A percentile compares a stretch with the other conserved stretches of the same genome.
Conservation (phyloP, 1,284 basidiomycete genomes). For the Athelia sp. region DNA sequence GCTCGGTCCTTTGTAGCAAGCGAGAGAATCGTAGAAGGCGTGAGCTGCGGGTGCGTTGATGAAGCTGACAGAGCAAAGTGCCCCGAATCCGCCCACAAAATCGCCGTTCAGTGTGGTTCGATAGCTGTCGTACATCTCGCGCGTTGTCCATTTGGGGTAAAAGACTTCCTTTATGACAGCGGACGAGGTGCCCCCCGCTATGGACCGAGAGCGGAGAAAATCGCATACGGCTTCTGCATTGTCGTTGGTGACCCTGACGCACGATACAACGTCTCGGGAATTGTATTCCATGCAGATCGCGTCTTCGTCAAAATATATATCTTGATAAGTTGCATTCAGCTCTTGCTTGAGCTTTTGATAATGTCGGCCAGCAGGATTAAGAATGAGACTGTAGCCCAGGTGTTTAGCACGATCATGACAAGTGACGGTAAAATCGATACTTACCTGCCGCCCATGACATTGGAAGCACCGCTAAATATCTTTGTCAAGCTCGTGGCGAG, state of each 20-base stretch:
- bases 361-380: constrained; percentile 46
- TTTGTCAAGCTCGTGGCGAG: constrained; percentile 64
- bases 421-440: constrained; percentile 8
- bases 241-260: constrained; percentile 49
- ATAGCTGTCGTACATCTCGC: constrained; percentile 42
- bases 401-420: background rate
- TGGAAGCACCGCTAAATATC: constrained; percentile 61
- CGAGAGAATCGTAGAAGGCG: constrained; percentile 53
- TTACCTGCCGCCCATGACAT: constrained; percentile 66
- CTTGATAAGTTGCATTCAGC: constrained; percentile 44
- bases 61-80: constrained; percentile 57
- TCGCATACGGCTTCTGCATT: constrained; percentile 52
- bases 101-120: constrained; percentile 14
- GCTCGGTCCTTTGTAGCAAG: constrained; percentile 57
- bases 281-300: constrained; percentile 68
- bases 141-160: constrained; percentile 53
- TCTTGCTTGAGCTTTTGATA: constrained; percentile 36
- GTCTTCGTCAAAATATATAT: constrained; percentile 58
- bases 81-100: constrained; percentile 33
- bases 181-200: constrained; percentile 12
- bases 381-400: constrained; percentile 40
- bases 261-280: constrained; percentile 52
- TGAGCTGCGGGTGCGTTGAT: constrained; percentile 35
- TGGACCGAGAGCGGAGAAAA: constrained; percentile 36
- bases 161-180: constrained; percentile 46